Evolutionary conservation across 345 rosid species (phyloP), one percentile per base, ranked within the genome.

Genomic region (Crucihimalaya himalaica): DNA sequence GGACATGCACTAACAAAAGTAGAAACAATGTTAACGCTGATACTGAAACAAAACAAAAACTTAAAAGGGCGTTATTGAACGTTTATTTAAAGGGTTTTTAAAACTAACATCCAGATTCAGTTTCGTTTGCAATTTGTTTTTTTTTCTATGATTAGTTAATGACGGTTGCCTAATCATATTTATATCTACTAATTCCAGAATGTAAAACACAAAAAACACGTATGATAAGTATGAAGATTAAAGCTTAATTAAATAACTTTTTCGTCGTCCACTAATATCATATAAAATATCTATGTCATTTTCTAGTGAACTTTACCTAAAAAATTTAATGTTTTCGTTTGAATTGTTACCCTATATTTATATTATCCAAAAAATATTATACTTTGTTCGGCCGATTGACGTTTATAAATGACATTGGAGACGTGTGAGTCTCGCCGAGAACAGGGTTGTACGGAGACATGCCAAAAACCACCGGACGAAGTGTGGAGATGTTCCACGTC

Each of bases 401-500:
- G 72, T 91, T 87, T 75, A 91, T 90, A n/a, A n/a, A 75, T 63
- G 77, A 53, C 88, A 5, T 78, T 70, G 5, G 97, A 94, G 53
- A 86, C 95, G 48, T 91, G 76, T 94, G 98, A 31, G 97, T 91
- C 82, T 94, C 97, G 4, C 98, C 98, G 20, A 94, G 92, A 73
- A 88, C 23, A n/a, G 96, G 89, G 51, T 94, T 94, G 78, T 81
- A 94, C 12, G 98, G 98, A 59, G 87, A 91, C 28, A 82, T 77
- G 4, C 97, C 98, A 18, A 87, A 88, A 37, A 75, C 5, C 0
- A 68, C 0, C 8, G 95, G 95, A 2, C 98, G 91, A 5, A 69
- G 39, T 1, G 83, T 82, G 5, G 96, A 87, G 52, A 94, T 85
- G 66, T 75, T 80, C 98, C 98, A 94, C 0, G 81, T 83, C 8